Conservation (phyloP, 2,329 filamentous ascomycete genomes). For the Apiospora phragmitis region DNA sequence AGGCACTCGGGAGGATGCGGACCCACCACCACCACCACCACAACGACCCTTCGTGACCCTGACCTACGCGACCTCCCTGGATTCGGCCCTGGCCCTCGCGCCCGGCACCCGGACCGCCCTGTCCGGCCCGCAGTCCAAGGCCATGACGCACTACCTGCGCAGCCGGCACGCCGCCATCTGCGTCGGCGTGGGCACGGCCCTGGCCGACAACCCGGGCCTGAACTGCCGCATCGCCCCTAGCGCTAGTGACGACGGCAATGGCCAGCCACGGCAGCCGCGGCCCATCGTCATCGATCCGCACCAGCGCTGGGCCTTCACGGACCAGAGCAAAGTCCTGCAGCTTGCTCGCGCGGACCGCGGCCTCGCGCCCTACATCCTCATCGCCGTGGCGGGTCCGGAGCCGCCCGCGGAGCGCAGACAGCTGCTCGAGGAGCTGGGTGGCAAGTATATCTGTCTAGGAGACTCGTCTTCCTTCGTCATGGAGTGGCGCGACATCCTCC, state of each 20-base stretch:
- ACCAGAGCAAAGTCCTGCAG: conserved; percentile 65
- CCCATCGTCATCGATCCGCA: conserved; percentile 81
- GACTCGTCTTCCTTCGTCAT: background rate
- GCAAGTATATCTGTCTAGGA: conserved; percentile 48
- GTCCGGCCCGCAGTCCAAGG: conserved; percentile 80
- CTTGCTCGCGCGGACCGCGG: conserved; percentile 66
- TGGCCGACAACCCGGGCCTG: conserved; percentile 10
- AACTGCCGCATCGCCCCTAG: conserved; percentile 4
- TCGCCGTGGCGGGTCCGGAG: conserved; percentile 42
- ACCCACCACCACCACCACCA: too few relatives aligned
- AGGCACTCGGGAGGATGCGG: background rate
- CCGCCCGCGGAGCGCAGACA: conserved; percentile 44
- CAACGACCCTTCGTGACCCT: conserved; percentile 59
- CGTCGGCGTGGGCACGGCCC: conserved; percentile 52
- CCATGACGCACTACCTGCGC: conserved; percentile 91
- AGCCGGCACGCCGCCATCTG: conserved; percentile 81
- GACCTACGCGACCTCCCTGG: conserved; percentile 89
- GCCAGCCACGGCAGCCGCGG: conserved; percentile 62
- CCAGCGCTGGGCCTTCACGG: conserved; percentile 67
- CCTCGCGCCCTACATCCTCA: conserved; percentile 71
- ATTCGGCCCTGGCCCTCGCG: conserved; percentile 73
- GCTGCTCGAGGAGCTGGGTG: conserved; percentile 50
- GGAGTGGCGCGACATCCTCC: conserved; percentile 65
- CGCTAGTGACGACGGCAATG: background rate
- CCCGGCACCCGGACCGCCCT: conserved; percentile 79